Evolutionary conservation across 306 rosid genomes (phyloP), one percentile per base, ranked within the genome.

Genomic region (Carpinus viminea): DNA sequence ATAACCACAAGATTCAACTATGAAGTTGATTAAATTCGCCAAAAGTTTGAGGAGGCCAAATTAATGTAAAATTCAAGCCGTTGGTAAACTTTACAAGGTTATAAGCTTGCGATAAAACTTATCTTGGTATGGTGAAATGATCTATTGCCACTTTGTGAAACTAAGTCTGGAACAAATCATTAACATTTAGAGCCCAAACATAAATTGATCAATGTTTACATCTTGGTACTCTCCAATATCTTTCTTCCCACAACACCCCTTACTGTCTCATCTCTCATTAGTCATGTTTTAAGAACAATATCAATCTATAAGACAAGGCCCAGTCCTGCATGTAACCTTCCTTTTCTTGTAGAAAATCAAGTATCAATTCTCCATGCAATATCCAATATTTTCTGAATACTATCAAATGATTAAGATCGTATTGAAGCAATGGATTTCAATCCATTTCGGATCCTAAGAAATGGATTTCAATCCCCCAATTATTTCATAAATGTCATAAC

Each of bases 331-430:
- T 9, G 41, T 38, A 4, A 38, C 51, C 50, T 18, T 66, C 72
- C 70, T 3, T 18, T 66, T 66, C 15, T 41, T 38, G 50, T n/a
- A 17, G 16, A 18, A n/a, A 18, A 38, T 17, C 21, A 18, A 66
- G 13, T 15, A 26, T 26, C 20, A 24, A 9, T 50, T 17, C 53
- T 10, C 36, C 5, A 55, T 68, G 54, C 53, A 38, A 8, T 15
- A 41, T 56, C 28, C 4, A 53, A 53, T 15, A 9, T 26, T 48
- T 12, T 36, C 17, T n/a, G 13, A 16, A 45, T 28, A 26, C 55
- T 50, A 50, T 62, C 56, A 28, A 50, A 36, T 66, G 45, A 76
- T 47, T 72, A 71, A 79, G 65, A 8, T 72, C 18, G 36, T 5
- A 28, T 61, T 26, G 3, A 28, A 20, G 65, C 28, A n/a, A 46